Evolutionary conservation across 306 rosid species (phyloP).

Genomic region (Mimosa pudica): DNA sequence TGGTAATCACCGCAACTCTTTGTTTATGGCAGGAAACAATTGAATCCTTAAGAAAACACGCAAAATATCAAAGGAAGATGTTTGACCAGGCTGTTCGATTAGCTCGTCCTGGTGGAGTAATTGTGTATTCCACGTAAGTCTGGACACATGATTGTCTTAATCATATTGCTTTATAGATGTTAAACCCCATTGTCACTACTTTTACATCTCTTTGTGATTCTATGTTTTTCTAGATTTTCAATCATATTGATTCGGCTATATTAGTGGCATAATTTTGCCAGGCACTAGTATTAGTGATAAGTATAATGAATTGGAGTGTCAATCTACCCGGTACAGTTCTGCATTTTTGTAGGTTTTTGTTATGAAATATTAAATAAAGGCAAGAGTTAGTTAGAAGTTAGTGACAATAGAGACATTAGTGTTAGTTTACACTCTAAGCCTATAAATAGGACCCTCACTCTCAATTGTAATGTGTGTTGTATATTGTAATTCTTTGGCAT

Average conservation of each 20-base stretch:
- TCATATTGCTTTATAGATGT: conserved; percentile 18
- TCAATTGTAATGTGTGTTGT: no score
- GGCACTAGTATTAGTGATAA: background rate
- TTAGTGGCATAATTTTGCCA: background rate
- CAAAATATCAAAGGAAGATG: conserved; percentile 83
- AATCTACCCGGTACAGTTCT: background rate
- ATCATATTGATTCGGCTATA: background rate
- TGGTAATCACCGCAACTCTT: conserved; percentile 2
- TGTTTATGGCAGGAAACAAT: conserved; percentile 69
- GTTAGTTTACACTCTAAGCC: no score
- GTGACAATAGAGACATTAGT: no score
- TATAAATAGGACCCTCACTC: no score
- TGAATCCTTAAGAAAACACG: conserved; percentile 74
- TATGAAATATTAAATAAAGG: no score
- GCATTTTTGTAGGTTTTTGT: background rate
- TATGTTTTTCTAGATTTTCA: conserved; percentile 6
- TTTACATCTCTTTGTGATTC: conserved; percentile 1
- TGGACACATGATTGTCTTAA: conserved; percentile 30
- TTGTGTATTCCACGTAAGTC: conserved; percentile 94
- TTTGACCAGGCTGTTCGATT: conserved; percentile 93
- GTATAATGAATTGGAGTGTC: background rate
- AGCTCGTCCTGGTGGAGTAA: conserved; percentile 79
- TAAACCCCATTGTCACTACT: conserved; percentile 11
- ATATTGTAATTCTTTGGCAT: no score
- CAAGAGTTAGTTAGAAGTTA: no score